A percentile compares a stretch with the other conserved stretches of the same genome.
Evolutionary conservation across 495 filamentous ascomycete species (phyloP).

Genomic region (Aspergillus panamensis): DNA sequence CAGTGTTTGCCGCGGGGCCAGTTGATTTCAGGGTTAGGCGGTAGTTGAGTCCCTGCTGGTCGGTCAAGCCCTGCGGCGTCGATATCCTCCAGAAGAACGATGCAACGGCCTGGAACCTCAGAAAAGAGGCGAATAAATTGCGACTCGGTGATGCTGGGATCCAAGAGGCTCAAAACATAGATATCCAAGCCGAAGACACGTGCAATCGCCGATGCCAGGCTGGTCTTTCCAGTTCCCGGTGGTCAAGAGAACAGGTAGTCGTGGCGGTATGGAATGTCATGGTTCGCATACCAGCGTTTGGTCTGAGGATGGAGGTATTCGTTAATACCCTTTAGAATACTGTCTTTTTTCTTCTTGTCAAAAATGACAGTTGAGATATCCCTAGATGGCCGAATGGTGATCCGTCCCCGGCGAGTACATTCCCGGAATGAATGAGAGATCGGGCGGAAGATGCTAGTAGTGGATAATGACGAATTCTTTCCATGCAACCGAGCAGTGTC

Average conservation of each 20-base stretch:
- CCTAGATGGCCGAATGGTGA: conserved; percentile 51
- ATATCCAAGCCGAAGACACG: conserved; percentile 62
- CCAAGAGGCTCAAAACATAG: conserved; percentile 58
- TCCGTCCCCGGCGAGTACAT: conserved; percentile 18
- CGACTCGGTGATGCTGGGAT: conserved; percentile 49
- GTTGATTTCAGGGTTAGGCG: conserved; percentile 9
- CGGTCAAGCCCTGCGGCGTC: conserved; percentile 39
- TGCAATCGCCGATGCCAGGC: conserved; percentile 59
- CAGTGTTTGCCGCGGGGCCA: conserved; percentile 8
- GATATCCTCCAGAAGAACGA: conserved; percentile 67
- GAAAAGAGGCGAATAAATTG: conserved; percentile 48
- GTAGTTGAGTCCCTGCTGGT: conserved; percentile 6
- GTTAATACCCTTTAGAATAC: conserved; percentile 49
- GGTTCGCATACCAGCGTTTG: conserved; percentile 46
- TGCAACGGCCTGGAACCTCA: conserved; percentile 56
- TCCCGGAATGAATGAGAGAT: neutral
- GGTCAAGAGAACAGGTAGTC: conserved; percentile 66
- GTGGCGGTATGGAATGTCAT: conserved; percentile 63
- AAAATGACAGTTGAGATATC: conserved; percentile 75
- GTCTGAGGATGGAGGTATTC: conserved; percentile 27
- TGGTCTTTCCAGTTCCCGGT: conserved; percentile 68
- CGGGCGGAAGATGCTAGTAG: neutral
- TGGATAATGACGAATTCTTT: neutral
- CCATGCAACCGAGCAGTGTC: neutral
- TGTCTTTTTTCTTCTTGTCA: conserved; percentile 62